Base-by-base conservation (phyloP, 805 yeast genomes). In the Starmerella etchellsii region DNA sequence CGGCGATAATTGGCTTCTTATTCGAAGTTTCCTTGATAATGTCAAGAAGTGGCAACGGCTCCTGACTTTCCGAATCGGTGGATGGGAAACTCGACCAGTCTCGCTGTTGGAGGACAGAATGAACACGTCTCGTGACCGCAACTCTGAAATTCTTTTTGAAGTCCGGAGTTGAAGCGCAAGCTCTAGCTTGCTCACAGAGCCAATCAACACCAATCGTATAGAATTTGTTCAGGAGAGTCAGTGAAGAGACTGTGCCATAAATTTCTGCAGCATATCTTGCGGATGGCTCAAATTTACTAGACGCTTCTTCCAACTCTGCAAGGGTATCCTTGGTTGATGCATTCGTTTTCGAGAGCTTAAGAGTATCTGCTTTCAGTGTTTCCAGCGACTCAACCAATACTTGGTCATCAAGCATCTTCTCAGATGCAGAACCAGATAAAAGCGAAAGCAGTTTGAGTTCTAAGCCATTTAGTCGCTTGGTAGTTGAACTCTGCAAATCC, bases 381-480 rank as follows among this genome's bases (percentile, higher is more conserved):
- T 81, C 91, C 36, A 87, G 62, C 1, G 78, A 72, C 4, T 65
- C 59, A 15, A 81, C 55, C 2, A 85, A 59, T 0, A 61, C 65
- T 39, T 75, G 76, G 55, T 80, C 75, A 5, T 84, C 94, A 25
- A 87, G 62, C 19, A 87, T 68, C 15, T 42, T 40, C 39, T 70
- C 72, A 0, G 80, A 19, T 1, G 22, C 79, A 18, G 68, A 63
- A 0, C 80, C 62, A 5, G 68, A 67, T 43, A 88, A 61, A 0
- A 76, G 66, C 3, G 63, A 59, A 43, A 87, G 62, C 8, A 87
- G 63, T 9, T 69, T 67, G 5, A 64, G 60, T 49, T 85, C 95
- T 19, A 83, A 63, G 1, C 54, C 51, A 31, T 69, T 65, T 36
- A 87, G 58, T 14, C 67, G 68, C 1, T 65, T 65, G 39, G 67